Base-by-base conservation (phyloP, 2,329 filamentous ascomycete species). In the Xylariomycetidae sp. region DNA sequence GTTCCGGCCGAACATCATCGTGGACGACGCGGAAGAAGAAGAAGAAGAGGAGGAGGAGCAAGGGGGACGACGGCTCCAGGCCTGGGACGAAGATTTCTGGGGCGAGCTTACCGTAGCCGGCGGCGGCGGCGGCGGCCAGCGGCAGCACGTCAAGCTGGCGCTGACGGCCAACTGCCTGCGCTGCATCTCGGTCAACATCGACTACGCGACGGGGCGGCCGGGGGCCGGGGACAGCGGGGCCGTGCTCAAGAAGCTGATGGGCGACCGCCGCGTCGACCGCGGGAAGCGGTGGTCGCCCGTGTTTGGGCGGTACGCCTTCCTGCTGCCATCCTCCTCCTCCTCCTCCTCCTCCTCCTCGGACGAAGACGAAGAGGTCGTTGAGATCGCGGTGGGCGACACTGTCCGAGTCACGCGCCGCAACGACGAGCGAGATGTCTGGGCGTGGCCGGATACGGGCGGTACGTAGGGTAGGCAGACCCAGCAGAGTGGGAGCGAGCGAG, bases 71-170 rank as follows among this genome's bases (percentile, higher is more conserved):
- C n/a, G n/a, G 2, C 46, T 49, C 16, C 57, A 32, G 12, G 43
- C 74, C 1, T 88, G 74, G 53, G 79, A 80, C 10, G 82, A 88
- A 54, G 83, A 88, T 52, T 85, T 72, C 50, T 88, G 82, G 83
- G 72, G 63, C 3, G 76, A 79, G 48, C 56, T 86, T 20, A 55
- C 56, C 12, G 53, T 82, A 28, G 10, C 9, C 9, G 6, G 12
- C 6, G 12, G 24, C 12, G 15, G 24, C 17, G 17, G 10, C 10
- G 25, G 16, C 8, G 39, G n/a, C n/a, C 4, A 34, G 38, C 6
- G 31, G 26, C 24, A 31, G 45, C 10, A 6, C 38, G 43, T n/a
- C n/a, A n/a, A n/a, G 25, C 60, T 86, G 6, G 51, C 71, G 5
- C 61, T 87, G 19, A 86, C 80, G 20, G 76, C 74, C 32, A 84